These are phyloP conservation scores for Marasmius oreades DNA, from an alignment of 1,284 basidiomycete species.

Conservation along the genomic window DNA sequence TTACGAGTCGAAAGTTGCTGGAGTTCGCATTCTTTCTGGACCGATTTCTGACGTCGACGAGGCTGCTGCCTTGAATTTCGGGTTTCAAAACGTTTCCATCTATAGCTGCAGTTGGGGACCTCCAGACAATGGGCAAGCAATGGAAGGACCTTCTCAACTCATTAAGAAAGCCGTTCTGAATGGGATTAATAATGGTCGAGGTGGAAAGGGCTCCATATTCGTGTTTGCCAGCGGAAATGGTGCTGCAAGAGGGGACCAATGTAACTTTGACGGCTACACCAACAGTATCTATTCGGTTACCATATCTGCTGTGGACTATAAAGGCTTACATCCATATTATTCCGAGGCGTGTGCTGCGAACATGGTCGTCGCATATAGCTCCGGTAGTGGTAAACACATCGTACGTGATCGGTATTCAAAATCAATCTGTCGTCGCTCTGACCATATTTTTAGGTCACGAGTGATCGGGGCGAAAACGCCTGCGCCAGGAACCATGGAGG, in stretches of 20 bases:
- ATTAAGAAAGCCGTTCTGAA: conserved; percentile 96
- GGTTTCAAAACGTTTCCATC: conserved; percentile 89
- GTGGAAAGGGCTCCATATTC: conserved; percentile 89
- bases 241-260: conserved; percentile 89
- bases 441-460: conserved; percentile 70
- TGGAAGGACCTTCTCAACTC: conserved; percentile 93
- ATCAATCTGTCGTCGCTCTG: conserved; percentile 7
- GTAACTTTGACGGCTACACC: conserved; percentile 99
- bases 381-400: conserved; percentile 91
- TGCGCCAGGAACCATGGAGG: conserved; percentile 90
- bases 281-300: conserved; percentile 98
- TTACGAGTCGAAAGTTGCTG: conserved; percentile 88
- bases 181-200: conserved; percentile 89
- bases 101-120: conserved; percentile 99
- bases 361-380: conserved; percentile 94
- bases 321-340: conserved; percentile 93
- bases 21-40: conserved; percentile 93
- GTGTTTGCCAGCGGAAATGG: conserved; percentile 99
- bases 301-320: conserved; percentile 90
- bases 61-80: conserved; percentile 92
- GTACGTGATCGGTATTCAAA: too few relatives aligned
- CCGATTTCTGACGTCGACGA: conserved; percentile 99
- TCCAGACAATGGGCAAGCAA: conserved; percentile 90
- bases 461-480: conserved; percentile 84
- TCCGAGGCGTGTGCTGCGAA: conserved; percentile 97